phyloP scores from a whole-genome alignment of 805 yeast species.

The Candida ponderosae region DNA sequence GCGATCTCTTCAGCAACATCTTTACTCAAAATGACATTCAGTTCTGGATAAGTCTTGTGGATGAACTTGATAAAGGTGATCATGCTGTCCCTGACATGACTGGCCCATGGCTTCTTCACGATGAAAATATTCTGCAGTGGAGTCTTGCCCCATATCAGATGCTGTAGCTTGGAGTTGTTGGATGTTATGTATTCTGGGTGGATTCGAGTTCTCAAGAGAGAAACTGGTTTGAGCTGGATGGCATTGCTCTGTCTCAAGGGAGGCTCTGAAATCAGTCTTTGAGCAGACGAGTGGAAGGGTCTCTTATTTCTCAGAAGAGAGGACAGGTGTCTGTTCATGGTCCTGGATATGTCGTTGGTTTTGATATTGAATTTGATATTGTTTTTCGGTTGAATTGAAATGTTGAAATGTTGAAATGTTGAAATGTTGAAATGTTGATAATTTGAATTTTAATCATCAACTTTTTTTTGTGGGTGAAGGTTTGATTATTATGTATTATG shows the following conservation, averaged over 20 bases:
- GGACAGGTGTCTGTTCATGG: conserved; percentile 7
- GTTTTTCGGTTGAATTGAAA: no score
- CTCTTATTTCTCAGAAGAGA: background rate
- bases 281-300: conserved; percentile 10
- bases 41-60: conserved; percentile 53
- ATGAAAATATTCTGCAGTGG: conserved; percentile 70
- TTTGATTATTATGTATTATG: no score
- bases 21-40: conserved; percentile 70
- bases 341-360: background rate
- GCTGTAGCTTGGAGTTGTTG: conserved; percentile 53
- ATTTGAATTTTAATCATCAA: no score
- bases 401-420: no score
- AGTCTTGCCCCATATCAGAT: conserved; percentile 54
- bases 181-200: conserved; percentile 46
- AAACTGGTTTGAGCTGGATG: conserved; percentile 24
- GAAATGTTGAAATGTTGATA: no score
- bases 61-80: conserved; percentile 55
- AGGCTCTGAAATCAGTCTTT: conserved; percentile 18
- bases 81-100: conserved; percentile 57
- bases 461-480: no score
- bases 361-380: no score
- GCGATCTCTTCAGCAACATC: conserved; percentile 68
- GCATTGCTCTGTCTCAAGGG: conserved; percentile 18
- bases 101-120: conserved; percentile 80
- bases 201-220: conserved; percentile 20